These are phyloP conservation scores for Fusarium sulawesiense DNA, from an alignment of 2,329 filamentous ascomycete genomes.

Conservation along the genomic window DNA sequence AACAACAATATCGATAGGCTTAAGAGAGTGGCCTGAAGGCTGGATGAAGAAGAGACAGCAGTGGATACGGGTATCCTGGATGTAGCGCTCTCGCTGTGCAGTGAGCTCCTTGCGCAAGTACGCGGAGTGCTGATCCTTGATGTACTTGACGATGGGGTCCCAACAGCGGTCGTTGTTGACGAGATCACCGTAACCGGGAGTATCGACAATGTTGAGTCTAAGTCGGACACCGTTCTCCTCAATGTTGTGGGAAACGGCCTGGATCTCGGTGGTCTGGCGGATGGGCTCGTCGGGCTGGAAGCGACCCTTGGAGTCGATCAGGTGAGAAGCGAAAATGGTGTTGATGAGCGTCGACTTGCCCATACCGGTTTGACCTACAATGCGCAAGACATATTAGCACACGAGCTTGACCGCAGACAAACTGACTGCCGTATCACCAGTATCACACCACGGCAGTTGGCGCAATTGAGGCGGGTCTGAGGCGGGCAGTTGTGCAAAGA, in stretches of 20 bases:
- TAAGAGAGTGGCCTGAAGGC: conserved; percentile 96
- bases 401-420: conserved; percentile 4
- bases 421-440: conserved; percentile 7
- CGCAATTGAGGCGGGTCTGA: conserved; percentile 20
- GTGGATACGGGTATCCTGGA: conserved; percentile 98
- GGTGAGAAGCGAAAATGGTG: conserved; percentile 99
- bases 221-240: conserved; percentile 99
- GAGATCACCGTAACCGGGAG: conserved; percentile 96
- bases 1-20: conserved; percentile 99
- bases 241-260: conserved; percentile 97
- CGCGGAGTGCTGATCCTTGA: conserved; percentile 99
- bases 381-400: conserved; percentile 32
- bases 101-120: conserved; percentile 99
- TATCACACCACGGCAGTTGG: conserved; percentile 33
- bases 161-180: conserved; percentile 99
- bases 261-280: conserved; percentile 96
- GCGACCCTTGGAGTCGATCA: conserved; percentile 98
- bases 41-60: conserved; percentile 99
- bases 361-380: conserved; percentile 91
- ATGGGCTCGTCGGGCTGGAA: conserved; percentile 92
- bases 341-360: conserved; percentile 99
- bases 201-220: conserved; percentile 98
- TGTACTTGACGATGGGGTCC: conserved; percentile 99
- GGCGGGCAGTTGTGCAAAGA: conserved; percentile 45
- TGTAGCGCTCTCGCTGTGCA: conserved; percentile 98